phyloP scores from a whole-genome alignment of 495 filamentous ascomycete genomes.

The Trichoderma orchidacearum region DNA sequence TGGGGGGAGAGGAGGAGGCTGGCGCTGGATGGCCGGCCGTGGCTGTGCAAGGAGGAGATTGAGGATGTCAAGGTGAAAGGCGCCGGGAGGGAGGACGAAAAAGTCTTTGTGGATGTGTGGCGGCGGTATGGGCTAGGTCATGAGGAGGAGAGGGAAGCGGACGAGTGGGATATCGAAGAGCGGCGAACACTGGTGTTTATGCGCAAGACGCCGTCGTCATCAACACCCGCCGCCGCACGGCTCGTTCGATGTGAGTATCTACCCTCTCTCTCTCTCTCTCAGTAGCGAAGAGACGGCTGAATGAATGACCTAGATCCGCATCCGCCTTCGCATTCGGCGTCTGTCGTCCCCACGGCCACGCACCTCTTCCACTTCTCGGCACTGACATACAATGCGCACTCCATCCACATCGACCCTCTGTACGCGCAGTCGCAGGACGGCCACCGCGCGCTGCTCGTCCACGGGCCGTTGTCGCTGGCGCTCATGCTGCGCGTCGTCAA shows the following conservation, averaged over 20 bases:
- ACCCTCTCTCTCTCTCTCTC: no score
- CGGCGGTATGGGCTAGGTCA: constrained; percentile 14
- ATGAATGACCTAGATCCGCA: not conserved
- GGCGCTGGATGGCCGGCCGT: constrained; percentile 33
- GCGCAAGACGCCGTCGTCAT: constrained; percentile 9
- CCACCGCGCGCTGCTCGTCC: constrained; percentile 61
- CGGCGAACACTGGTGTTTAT: constrained; percentile 25
- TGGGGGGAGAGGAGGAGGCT: constrained; percentile 6
- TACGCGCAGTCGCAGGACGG: constrained; percentile 63
- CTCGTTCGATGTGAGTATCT: constrained; percentile 10
- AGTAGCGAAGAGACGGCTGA: not conserved
- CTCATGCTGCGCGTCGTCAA: constrained; percentile 53
- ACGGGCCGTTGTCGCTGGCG: constrained; percentile 71
- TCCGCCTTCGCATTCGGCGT: constrained; percentile 26
- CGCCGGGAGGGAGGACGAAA: constrained; percentile 20
- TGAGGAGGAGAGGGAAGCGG: not conserved
- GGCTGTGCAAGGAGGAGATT: constrained; percentile 52
- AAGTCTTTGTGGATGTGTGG: constrained; percentile 26
- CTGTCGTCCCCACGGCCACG: constrained; percentile 36
- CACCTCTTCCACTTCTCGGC: constrained; percentile 78
- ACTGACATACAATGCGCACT: constrained; percentile 74
- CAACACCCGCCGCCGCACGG: constrained; percentile 3
- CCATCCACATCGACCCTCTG: constrained; percentile 64
- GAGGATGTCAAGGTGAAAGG: constrained; percentile 32
- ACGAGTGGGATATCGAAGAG: constrained; percentile 15